Evolutionary conservation across 2,329 filamentous ascomycete genomes (phyloP), one percentile per base, ranked within the genome.

Genomic region (Sarocladium oryzae): DNA sequence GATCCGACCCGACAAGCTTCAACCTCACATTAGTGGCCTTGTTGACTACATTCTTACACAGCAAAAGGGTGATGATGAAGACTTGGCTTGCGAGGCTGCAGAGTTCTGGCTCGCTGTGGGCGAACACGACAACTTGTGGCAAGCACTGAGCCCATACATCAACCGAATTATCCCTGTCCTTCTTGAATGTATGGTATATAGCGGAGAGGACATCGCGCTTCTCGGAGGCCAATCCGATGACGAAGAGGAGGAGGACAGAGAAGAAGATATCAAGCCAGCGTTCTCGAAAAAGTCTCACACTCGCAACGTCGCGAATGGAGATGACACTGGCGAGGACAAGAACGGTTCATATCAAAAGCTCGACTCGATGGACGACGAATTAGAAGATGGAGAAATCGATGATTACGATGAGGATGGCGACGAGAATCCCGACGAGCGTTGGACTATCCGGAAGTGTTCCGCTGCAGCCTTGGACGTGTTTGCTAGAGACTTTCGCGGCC

Each of bases 61-160:
- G 66, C 93, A 99, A 67, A 83, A 86, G 66, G 86, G 85, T 56
- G 84, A 91, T 23, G 91, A 97, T 57, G 85, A 91, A 51, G 90
- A 97, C 37, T 76, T 99, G 53, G 90, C 92, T 33, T 84, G 95
- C 57, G 93, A 99, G 65, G 93, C 93, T 8, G 90, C 93, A 4
- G 93, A 99, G 67, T 99, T 99, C 64, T 99, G 95, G 90, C 81
- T 99, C 40, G 89, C 89, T 35, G 85, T 95, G 18, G 91, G 90
- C 54, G 93, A 96, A 65, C 89, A 96, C 63, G 81, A 88, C 37
- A 81, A 86, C 53, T 72, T 97, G 50, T 89, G 89, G 72, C 78
- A 83, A 57, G 79, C 82, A 1, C 74, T 99, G 41, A 83, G 79
- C 8, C 90, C 90, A 0, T 88, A 88, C 63, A 80, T 97, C 52